phyloP scores from a whole-genome alignment of 768 basidiomycete genomes.

The Rubroboletus satanas region DNA sequence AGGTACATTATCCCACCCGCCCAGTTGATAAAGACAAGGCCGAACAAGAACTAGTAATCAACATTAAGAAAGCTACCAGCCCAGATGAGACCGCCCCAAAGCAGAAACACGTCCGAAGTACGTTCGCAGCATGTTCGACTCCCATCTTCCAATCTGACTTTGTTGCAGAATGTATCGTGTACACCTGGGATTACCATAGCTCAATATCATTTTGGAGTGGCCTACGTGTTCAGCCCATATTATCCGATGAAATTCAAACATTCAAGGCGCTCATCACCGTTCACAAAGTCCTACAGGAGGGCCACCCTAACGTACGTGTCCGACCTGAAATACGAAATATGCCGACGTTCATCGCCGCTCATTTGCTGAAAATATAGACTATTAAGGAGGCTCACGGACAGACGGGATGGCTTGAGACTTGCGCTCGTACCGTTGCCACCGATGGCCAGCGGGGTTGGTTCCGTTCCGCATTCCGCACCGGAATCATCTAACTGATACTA shows the following conservation, averaged over 20 bases:
- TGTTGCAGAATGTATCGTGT: slow-evolving; percentile 87
- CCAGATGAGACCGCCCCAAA: slow-evolving; percentile 96
- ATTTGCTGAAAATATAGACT: slow-evolving; percentile 49
- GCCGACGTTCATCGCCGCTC: slow-evolving; percentile 4
- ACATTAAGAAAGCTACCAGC: slow-evolving; percentile 98
- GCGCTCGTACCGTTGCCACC: slow-evolving; percentile 78
- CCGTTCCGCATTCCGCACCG: neutral
- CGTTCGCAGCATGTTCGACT: slow-evolving; percentile 31
- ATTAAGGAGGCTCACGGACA: slow-evolving; percentile 97
- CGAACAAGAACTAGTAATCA: slow-evolving; percentile 87
- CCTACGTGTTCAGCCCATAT: slow-evolving; percentile 91
- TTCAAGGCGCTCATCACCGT: slow-evolving; percentile 98
- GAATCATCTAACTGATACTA: slow-evolving; percentile 30
- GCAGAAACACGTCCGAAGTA: slow-evolving; percentile 99
- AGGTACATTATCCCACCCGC: slow-evolving; percentile 89
- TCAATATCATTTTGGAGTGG: slow-evolving; percentile 98
- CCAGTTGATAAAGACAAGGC: slow-evolving; percentile 99
- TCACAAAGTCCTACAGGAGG: slow-evolving; percentile 97
- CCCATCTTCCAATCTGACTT: slow-evolving; percentile 13
- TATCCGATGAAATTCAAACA: slow-evolving; percentile 96
- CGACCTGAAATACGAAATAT: neutral
- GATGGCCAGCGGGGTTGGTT: slow-evolving; percentile 72
- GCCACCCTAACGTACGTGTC: slow-evolving; percentile 77
- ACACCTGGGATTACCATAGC: slow-evolving; percentile 99
- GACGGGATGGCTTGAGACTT: slow-evolving; percentile 97